Evolutionary conservation across 1,139 yeast genomes (phyloP), one percentile per base, ranked within the genome.

Genomic region (Blastobotrys illinoisensis): DNA sequence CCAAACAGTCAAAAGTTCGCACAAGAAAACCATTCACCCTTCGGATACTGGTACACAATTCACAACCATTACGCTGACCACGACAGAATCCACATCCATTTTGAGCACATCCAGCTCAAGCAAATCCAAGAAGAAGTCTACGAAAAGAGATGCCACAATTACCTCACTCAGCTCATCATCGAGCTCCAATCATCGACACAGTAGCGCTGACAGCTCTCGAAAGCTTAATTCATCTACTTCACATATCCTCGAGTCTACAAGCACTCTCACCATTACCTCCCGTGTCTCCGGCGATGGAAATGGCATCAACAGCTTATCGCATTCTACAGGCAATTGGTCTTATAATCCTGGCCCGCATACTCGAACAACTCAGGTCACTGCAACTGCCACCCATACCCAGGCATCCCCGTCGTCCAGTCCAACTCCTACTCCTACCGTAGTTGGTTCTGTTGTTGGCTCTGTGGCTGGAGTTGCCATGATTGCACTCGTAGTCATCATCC

Each of bases 371-470:
- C 40, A 32, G 13, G 40, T 32, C 5, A 45, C 46, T 11, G 47
- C 51, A 5, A 44, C 52, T 13, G 26, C 54, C 1, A 50, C 48
- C 11, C 45, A 55, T 19, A 26, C 54, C 9, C 54, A 46, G 40
- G 45, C 55, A 4, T 45, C 52, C 14, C 11, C 52, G 51, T 1
- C 45, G 40, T 9, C 51, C 49, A 20, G 48, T 52, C 3, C 55
- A 57, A 24, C 19, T 3, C 28, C 48, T 13, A 23, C 71, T 5
- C 62, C 59, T 5, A 66, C 73, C 0, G 71, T 77, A 50, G 79
- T 78, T 0, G 81, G 80, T 1, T 70, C 77, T 5, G 73, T 75
- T 2, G 73, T 77, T 32, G 81, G 80, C 2, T 64, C 75, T 1
- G 64, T 70, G n/a, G 80, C 78, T 1, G 54, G 53, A 6, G 46